Evolutionary conservation across 495 filamentous ascomycete genomes (phyloP), one percentile per base, ranked within the genome.

Genomic region (Halenospora varia): DNA sequence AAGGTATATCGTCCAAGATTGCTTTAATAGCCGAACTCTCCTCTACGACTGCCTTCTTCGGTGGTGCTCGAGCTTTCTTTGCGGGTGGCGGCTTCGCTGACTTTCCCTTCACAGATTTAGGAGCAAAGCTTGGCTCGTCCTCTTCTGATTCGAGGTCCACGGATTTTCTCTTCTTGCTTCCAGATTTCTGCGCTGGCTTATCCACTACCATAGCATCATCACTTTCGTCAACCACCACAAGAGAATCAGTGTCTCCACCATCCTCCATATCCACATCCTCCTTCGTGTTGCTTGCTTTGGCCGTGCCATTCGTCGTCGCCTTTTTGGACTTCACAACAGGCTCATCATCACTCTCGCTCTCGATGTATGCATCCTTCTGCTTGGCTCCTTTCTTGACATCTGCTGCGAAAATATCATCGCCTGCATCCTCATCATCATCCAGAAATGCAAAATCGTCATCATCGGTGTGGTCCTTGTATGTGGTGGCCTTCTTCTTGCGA

Each of bases 1-100:
- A 86, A 10, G 92, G 89, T 57, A 98, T 90, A 66, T 84, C 88
- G 66, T 96, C 89, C 26, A 96, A 83, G 49, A 98, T 96, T 29
- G 83, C 84, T 66, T 92, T 82, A 15, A 96, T 82, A 42, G 79
- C 78, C 20, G 79, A 77, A 56, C 80, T 83, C 60, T 89, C 88
- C 0, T 82, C 66, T 22, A 84, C 81, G 24, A 79, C 71, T 29
- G 73, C 70, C 69, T 88, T 88, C 68, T 86, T 85, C 0, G 82
- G 73, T 56, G 73, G 75, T 35, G 78, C 78, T 68, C 72, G 75
- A 13, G 79, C 74, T 63, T 85, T 89, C 66, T 86, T 88, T 1
- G 81, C 71, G 13, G 78, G 74, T 15, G 81, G 78, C 59, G 85
- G 88, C 67, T 83, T 87, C 40, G 63, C 69, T 15, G 75, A 66